Evolutionary conservation across 192 early-diverging fungal species (phyloP).

Genomic region (Spinellus fusiger): DNA sequence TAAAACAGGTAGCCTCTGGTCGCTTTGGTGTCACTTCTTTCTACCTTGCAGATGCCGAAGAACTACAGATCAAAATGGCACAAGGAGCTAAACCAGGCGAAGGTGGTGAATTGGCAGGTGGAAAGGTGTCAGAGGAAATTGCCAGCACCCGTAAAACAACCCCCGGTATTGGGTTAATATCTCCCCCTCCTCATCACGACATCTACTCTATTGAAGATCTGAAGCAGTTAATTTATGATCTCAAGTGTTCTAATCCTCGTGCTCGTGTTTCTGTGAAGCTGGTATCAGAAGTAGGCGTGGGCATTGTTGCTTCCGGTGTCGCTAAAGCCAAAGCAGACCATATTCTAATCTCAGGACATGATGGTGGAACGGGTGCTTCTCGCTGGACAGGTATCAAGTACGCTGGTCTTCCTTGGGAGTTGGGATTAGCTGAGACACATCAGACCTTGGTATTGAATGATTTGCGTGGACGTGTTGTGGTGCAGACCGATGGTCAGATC

Average conservation of each 20-base stretch:
- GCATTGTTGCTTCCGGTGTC: constrained; percentile 95
- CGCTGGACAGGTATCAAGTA: constrained; percentile 99
- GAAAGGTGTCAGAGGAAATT: constrained; percentile 71
- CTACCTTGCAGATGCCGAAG: constrained; percentile 92
- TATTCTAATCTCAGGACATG: constrained; percentile 91
- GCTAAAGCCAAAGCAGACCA: constrained; percentile 97
- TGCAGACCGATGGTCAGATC: constrained; percentile 98
- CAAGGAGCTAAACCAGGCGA: constrained; percentile 99
- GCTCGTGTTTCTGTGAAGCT: constrained; percentile 96
- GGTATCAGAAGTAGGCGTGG: constrained; percentile 96
- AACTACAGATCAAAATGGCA: constrained; percentile 99
- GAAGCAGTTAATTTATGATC: constrained; percentile 97
- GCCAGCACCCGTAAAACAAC: constrained; percentile 90
- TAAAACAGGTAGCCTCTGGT: constrained; percentile 98
- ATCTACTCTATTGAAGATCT: constrained; percentile 99
- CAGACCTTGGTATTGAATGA: constrained; percentile 97
- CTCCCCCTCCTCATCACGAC: constrained; percentile 98
- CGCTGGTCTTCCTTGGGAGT: constrained; percentile 97
- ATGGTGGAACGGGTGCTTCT: constrained; percentile 97
- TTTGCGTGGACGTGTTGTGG: constrained; percentile 89
- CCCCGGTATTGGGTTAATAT: constrained; percentile 92
- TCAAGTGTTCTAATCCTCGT: constrained; percentile 87
- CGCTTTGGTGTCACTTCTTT: constrained; percentile 96
- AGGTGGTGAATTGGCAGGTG: constrained; percentile 72
- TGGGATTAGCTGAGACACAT: constrained; percentile 98